Conservation (phyloP, 805 yeast genomes). For the Gaillardinia entomophila region DNA sequence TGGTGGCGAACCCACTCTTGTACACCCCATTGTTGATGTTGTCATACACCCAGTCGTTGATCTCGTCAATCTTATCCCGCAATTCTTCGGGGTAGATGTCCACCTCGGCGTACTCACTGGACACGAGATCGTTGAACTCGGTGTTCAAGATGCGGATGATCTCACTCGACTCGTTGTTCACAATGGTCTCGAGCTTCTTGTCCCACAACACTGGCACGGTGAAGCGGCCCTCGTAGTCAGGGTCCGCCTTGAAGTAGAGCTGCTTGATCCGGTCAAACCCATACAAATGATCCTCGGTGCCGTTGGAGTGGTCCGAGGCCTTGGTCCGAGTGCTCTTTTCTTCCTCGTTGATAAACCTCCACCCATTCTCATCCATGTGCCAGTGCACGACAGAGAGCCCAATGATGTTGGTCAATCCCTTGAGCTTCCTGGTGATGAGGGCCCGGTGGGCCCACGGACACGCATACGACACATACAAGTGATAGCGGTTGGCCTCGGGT, state of each 20-base stretch:
- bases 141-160: slow-evolving; percentile 78
- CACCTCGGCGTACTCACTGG: slow-evolving; percentile 41
- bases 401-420: slow-evolving; percentile 58
- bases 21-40: slow-evolving; percentile 90
- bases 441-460: slow-evolving; percentile 98
- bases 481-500: slow-evolving; percentile 79
- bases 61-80: slow-evolving; percentile 58
- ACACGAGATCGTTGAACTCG: slow-evolving; percentile 60
- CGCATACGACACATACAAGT: slow-evolving; percentile 78
- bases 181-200: slow-evolving; percentile 73
- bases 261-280: slow-evolving; percentile 58
- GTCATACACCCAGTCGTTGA: slow-evolving; percentile 80
- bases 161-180: slow-evolving; percentile 87
- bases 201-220: slow-evolving; percentile 97
- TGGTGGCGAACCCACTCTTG: slow-evolving; percentile 84
- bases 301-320: slow-evolving; percentile 43
- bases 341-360: slow-evolving; percentile 66
- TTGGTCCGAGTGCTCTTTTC: slow-evolving; percentile 25
- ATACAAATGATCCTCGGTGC: slow-evolving; percentile 43
- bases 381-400: slow-evolving; percentile 82
- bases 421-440: slow-evolving; percentile 63
- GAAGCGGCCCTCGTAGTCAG: slow-evolving; percentile 73
- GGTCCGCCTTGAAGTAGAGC: slow-evolving; percentile 68
- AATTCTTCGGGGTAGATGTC: slow-evolving; percentile 60
- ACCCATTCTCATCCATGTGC: slow-evolving; percentile 82